Base-by-base conservation (phyloP, 257 asterid species). In the Gynochthodes officinalis region DNA sequence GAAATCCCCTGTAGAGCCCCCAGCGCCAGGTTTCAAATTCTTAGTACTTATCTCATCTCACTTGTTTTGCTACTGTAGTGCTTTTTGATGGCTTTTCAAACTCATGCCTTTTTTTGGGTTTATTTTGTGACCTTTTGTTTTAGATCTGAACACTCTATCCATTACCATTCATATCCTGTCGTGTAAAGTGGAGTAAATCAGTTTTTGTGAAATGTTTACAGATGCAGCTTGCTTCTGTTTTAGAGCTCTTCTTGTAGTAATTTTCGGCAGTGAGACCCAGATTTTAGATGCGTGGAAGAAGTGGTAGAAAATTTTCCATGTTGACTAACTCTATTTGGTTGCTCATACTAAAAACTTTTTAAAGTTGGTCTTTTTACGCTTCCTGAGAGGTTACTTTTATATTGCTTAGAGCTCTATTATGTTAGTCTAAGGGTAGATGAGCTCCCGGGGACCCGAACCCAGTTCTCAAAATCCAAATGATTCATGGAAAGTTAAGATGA, bases 1-100 rank as follows among this genome's bases (percentile, higher is more conserved):
- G 96, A 95, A 79, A 85, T 95, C 74, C 97, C 99, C 1, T 81
- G 86, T 61, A 72, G 90, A 82, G 97, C 86, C 60, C 99, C 99
- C 23, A 95, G 99, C 79, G 99, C 99, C 65, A 95, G 99, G 99
- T 95, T 77, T 67, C 70, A 4, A 11, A 71, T 27, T 37, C 60
- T 42, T 42, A 1, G 12, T 13, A 37, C 7, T 28, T n/a, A 59
- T 30, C 42, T 7, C 33, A 0, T 40, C 11, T 18, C 15, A 40
- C 32, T 6, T 18, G n/a, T 53, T 57, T 21, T 19, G 16, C 12
- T n/a, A n/a, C n/a, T n/a, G n/a, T n/a, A n/a, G n/a, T n/a, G n/a
- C 25, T 30, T 11, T 13, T 16, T n/a, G 63, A 27, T 43, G 2
- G 25, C 28, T 25, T 60, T 40, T 9, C 44, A 25, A 55, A 71